phyloP scores from a whole-genome alignment of 2,329 filamentous ascomycete genomes.

The Monosporascus sp. region DNA sequence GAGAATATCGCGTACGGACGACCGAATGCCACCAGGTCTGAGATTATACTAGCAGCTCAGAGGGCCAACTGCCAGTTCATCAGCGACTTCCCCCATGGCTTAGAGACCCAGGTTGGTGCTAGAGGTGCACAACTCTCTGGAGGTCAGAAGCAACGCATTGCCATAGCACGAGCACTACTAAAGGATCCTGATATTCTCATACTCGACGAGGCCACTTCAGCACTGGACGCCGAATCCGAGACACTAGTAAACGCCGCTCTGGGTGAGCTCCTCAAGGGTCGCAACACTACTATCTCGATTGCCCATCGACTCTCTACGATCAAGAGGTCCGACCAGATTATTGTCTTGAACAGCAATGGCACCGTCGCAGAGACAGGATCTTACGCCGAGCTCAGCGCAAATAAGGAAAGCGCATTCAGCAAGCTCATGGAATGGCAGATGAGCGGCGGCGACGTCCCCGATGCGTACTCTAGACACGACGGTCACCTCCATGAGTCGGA shows the following conservation, averaged over 20 bases:
- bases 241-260: slow-evolving; percentile 93
- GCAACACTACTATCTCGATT: slow-evolving; percentile 96
- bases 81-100: slow-evolving; percentile 88
- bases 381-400: slow-evolving; percentile 68
- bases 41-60: slow-evolving; percentile 81
- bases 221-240: slow-evolving; percentile 92
- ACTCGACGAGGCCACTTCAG: slow-evolving; percentile 92
- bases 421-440: slow-evolving; percentile 99
- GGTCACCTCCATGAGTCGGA: slow-evolving; percentile 45
- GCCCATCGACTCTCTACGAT: slow-evolving; percentile 95
- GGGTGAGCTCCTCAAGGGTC: slow-evolving; percentile 70
- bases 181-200: slow-evolving; percentile 97
- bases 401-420: slow-evolving; percentile 77
- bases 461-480: slow-evolving; percentile 29
- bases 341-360: slow-evolving; percentile 82
- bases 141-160: slow-evolving; percentile 96
- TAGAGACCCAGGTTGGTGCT: slow-evolving; percentile 90
- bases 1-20: slow-evolving; percentile 91
- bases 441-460: slow-evolving; percentile 66
- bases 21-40: slow-evolving; percentile 67
- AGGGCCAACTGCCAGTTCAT: slow-evolving; percentile 97
- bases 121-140: slow-evolving; percentile 90
- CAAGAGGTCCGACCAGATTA: slow-evolving; percentile 90
- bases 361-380: slow-evolving; percentile 86
- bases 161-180: slow-evolving; percentile 88